Base-by-base conservation (phyloP, 257 asterid species). In the Avicennia marina region DNA sequence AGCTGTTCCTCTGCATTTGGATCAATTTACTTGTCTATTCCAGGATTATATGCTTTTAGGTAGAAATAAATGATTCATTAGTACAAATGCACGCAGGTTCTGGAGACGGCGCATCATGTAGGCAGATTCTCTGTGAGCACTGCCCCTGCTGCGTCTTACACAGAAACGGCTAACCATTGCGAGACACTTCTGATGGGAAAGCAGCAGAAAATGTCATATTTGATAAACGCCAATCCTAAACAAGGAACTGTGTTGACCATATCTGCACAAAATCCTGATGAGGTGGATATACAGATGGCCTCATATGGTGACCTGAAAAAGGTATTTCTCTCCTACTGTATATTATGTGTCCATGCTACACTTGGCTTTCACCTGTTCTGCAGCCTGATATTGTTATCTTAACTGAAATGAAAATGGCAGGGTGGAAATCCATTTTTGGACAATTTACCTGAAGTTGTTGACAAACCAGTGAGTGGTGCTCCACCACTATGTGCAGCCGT, bases 121-220 rank as follows among this genome's bases (percentile, higher is more conserved):
- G 86, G 95, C 22, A 75, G 96, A 80, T 56, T 84, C 65, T 84
- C 98, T 0, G 89, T 77, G 72, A 75, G 90, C 76, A 72, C 77
- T 0, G 79, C 82, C 6, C 80, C 87, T n/a, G 85, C 75, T 46
- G 66, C 84, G 7, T 75, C 98, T 1, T 90, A 78, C 78, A 77
- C 70, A 60, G 98, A 90, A 69, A 79, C 84, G 95, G 87, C 97
- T 4, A 64, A 65, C 42, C 93, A 78, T 25, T 88, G 95, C n/a
- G 95, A 93, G 75, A 54, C 86, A 11, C 93, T 73, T 50, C 39
- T 68, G 69, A 62, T 77, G 71, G 97, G 95, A 67, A 93, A 89
- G 72, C 93, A 83, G 65, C 90, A 82, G 78, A 93, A 77, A 71
- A 81, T 89, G 94, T 82, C 88, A 8, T 68, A 68, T 43, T 56